These are phyloP conservation scores for Neurospora sp. DNA, from an alignment of 495 filamentous ascomycete species.

Conservation along the genomic window DNA sequence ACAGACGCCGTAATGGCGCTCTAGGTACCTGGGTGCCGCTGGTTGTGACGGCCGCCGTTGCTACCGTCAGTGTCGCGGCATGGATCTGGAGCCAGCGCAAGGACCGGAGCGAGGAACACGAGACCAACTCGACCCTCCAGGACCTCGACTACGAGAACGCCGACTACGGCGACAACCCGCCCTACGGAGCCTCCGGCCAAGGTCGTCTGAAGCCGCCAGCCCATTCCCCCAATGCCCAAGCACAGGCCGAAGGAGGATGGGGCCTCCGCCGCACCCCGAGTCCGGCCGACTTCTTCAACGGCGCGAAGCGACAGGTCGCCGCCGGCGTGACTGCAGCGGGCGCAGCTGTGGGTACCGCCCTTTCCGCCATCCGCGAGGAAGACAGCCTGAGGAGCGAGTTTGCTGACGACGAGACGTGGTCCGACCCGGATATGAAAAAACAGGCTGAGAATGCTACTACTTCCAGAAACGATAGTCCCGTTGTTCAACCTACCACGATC, in stretches of 20 bases:
- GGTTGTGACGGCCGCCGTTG: slow-evolving; percentile 72
- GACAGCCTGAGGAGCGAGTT: slow-evolving; percentile 54
- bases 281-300: slow-evolving; percentile 78
- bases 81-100: slow-evolving; percentile 89
- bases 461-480: neutral
- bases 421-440: slow-evolving; percentile 51
- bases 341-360: slow-evolving; percentile 62
- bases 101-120: slow-evolving; percentile 27
- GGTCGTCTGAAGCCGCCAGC: slow-evolving; percentile 30
- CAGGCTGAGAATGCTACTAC: neutral
- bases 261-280: slow-evolving; percentile 78
- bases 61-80: slow-evolving; percentile 71
- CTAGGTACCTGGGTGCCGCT: slow-evolving; percentile 60
- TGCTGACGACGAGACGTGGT: slow-evolving; percentile 77
- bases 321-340: slow-evolving; percentile 80
- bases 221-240: slow-evolving; percentile 26
- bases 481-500: neutral
- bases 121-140: slow-evolving; percentile 28
- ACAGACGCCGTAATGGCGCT: neutral
- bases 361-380: slow-evolving; percentile 78
- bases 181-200: slow-evolving; percentile 39
- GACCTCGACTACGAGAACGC: slow-evolving; percentile 42
- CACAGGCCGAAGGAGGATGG: slow-evolving; percentile 45
- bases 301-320: slow-evolving; percentile 61
- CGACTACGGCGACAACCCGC: slow-evolving; percentile 42